Conservation (phyloP, 495 filamentous ascomycete genomes). For the Xylaria grammica region DNA sequence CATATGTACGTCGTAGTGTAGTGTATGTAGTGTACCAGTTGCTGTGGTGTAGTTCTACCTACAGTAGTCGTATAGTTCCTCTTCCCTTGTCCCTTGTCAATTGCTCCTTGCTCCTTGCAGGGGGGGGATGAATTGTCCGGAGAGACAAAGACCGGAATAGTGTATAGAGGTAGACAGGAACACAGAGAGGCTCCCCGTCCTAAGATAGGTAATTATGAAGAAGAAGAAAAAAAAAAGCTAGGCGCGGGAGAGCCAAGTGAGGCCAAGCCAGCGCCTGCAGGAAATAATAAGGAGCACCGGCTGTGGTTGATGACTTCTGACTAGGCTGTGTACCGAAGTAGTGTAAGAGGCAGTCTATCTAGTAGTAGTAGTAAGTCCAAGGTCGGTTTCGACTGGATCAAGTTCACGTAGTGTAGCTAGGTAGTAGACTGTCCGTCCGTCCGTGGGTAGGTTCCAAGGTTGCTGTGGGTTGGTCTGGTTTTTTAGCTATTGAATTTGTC, state of each 20-base stretch:
- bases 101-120: conserved; percentile 17
- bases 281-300: conserved; percentile 14
- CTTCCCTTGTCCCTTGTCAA: conserved; percentile 6
- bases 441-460: neutral
- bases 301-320: conserved; percentile 16
- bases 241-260: conserved; percentile 29
- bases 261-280: conserved; percentile 21
- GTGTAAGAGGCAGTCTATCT: neutral
- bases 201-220: conserved; percentile 39
- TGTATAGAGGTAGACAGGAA: neutral
- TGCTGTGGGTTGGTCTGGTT: neutral
- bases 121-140: conserved; percentile 11
- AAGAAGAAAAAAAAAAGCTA: conserved; percentile 29
- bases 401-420: neutral
- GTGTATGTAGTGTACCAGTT: neutral
- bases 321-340: neutral
- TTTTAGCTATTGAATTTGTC: neutral
- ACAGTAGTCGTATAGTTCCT: conserved; percentile 16
- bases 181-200: conserved; percentile 39
- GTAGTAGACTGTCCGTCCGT: neutral
- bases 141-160: conserved; percentile 22
- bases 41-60: neutral
- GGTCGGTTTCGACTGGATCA: neutral
- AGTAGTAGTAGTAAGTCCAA: conserved; percentile 9
- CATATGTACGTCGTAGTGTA: conserved; percentile 12